Evolutionary conservation across 208 protist species (phyloP), one percentile per base, ranked within the genome.

Genomic region (Leptomonas seymouri): DNA sequence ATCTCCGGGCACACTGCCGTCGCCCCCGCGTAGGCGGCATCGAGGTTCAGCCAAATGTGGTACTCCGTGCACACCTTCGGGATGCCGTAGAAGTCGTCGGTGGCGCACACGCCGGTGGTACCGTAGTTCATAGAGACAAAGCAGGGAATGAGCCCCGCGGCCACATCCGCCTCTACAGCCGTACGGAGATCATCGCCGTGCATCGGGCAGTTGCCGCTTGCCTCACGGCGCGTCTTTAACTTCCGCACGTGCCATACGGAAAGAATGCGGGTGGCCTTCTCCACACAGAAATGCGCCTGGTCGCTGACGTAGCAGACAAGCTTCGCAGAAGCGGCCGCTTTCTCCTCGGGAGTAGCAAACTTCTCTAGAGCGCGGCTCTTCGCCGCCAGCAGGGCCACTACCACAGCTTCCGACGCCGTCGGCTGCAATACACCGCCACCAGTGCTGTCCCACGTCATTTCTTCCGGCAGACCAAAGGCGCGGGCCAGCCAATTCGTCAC

Each of bases 11-110:
- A 89, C 16, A 88, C n/a, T 1, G 66, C 69, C 28, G 81, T 78
- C 2, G 81, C 64, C 1, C 86, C 86, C 3, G 84, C 83, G 62
- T 88, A 92, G 50, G 86, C 86, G 30, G 72, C 36, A 67, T 90
- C 84, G 30, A 87, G 74, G 74, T 92, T 85, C 31, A 92, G 20
- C 86, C 86, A 90, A 6, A 90, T 68, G 39, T 70, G 31, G 67
- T 76, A 51, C 16, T 78, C 56, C 49, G 74, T 53, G 65, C 67
- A 69, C 45, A 82, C 55, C 54, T 45, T 60, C 36, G 78, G 36
- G 31, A 91, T 75, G 39, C 59, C 84, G 7, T 56, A 65, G 25
- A 84, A 72, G 73, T 81, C 65, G 67, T 92, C 86, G 16, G 73
- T 74, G 36, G 83, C 78, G 61, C 83, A 89, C n/a, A 80, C 56